Conservation (phyloP, 805 yeast genomes). For the Scheffersomyces stipitis region DNA sequence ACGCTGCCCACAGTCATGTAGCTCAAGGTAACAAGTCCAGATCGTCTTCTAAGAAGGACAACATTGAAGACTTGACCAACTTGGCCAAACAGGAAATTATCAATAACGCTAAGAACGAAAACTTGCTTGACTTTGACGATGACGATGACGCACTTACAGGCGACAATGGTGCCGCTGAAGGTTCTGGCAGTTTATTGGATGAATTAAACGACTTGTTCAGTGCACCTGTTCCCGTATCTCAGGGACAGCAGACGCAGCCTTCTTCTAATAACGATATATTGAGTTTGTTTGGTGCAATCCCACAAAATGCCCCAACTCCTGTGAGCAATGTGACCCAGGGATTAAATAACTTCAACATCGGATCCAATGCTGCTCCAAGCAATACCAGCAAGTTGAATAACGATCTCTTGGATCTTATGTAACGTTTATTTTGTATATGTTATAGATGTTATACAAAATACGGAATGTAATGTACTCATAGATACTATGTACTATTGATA, state of each 20-base stretch:
- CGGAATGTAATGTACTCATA: too few relatives aligned
- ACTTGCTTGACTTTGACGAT: conserved; percentile 81
- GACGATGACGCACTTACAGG: conserved; percentile 38
- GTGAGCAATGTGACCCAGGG: conserved; percentile 7
- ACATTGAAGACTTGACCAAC: conserved; percentile 72
- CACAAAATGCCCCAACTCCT: conserved; percentile 6
- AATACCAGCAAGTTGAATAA: conserved; percentile 14
- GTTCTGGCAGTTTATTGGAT: conserved; percentile 50
- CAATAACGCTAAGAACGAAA: conserved; percentile 66
- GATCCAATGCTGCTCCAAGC: conserved; percentile 2
- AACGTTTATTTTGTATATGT: conserved; percentile 1
- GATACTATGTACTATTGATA: too few relatives aligned
- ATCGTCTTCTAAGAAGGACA: conserved; percentile 24
- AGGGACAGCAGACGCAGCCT: conserved; percentile 11
- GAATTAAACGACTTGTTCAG: conserved; percentile 75
- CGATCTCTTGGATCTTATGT: conserved; percentile 42
- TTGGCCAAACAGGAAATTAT: conserved; percentile 76
- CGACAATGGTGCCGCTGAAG: conserved; percentile 11
- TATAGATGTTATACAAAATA: too few relatives aligned
- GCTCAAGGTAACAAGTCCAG: conserved; percentile 11
- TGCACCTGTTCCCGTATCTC: conserved; percentile 27
- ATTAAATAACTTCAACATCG: conserved; percentile 11
- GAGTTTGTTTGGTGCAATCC: conserved; percentile 38
- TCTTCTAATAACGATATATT: conserved; percentile 44
- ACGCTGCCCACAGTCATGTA: conserved; percentile 17